Evolutionary conservation across 2,329 filamentous ascomycete species (phyloP), one percentile per base, ranked within the genome.

Genomic region (Colletotrichum lini): DNA sequence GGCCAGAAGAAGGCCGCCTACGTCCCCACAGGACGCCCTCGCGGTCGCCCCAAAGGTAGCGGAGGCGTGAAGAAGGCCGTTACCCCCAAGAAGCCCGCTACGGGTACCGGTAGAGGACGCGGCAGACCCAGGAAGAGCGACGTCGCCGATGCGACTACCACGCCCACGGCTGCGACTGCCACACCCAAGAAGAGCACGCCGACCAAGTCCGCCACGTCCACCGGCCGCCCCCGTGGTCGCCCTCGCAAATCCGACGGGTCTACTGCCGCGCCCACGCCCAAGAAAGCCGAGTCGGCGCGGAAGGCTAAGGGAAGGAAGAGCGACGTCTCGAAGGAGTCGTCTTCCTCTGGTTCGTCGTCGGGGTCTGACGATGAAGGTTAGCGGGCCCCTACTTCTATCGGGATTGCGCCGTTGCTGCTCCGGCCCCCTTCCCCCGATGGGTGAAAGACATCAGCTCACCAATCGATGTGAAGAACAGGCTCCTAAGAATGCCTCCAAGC

Each of bases 41-140:
- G 85, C n/a, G 85, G 85, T 38, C 83, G 85, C 12, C 85, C 85
- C 49, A 82, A 82, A 67, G 85, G 85, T 74, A 80, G 77, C 71
- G 79, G 76, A 70, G 78, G 79, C 70, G 81, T 78, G 73, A 78
- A 78, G 67, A 72, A 67, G 49, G 71, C 75, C 5, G 58, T 69
- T n/a, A 67, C 75, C 10, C 74, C 62, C n/a, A 67, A 9, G 7
- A 35, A 70, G 58, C 49, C 71, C 42, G 47, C 72, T 15, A 18
- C 58, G 15, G 70, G 74, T 67, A 26, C 75, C 56, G 71, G 75
- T 59, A 70, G 75, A 53, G 75, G 74, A 23, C 80, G 80, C 40
- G 79, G 79, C 30, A 73, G 78, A 44, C 80, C 81, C 59, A 77
- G 76, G 73, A 80, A 79, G 72, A 70, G 70, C 53, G 77, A 75